phyloP scores from a whole-genome alignment of 306 rosid genomes.

The Astragalus membranaceus region DNA sequence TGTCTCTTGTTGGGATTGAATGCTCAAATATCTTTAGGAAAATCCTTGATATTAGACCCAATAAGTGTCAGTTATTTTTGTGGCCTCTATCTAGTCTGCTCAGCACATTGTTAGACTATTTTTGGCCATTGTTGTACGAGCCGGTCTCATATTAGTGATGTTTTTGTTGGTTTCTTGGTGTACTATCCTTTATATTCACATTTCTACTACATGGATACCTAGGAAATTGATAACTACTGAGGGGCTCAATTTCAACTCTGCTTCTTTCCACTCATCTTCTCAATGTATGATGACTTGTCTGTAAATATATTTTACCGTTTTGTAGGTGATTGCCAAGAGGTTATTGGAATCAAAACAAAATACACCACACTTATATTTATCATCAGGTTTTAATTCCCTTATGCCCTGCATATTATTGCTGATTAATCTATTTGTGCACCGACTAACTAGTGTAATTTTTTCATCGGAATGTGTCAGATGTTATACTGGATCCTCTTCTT shows the following conservation, averaged over 20 bases:
- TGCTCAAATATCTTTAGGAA: not conserved
- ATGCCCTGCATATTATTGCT: conserved; percentile 5
- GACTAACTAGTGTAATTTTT: conserved; percentile 12
- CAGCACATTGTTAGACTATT: not conserved
- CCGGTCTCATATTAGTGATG: not conserved
- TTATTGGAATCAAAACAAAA: conserved; percentile 83
- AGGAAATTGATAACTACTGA: not conserved
- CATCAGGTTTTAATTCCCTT: conserved; percentile 58
- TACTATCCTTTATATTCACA: not conserved
- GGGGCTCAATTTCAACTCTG: not conserved
- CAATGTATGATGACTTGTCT: not conserved
- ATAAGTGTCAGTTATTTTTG: not conserved
- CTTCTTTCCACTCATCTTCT: conserved; percentile 6
- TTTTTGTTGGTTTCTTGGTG: not conserved
- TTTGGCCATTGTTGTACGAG: not conserved
- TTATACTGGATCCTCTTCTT: conserved; percentile 84
- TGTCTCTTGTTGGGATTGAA: conserved; percentile 4
- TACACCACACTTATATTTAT: conserved; percentile 81
- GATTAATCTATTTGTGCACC: not conserved
- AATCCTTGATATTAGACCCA: not conserved
- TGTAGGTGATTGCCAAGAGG: conserved; percentile 90
- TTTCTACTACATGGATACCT: conserved; percentile 3
- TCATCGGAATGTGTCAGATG: conserved; percentile 49
- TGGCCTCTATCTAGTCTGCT: not conserved
- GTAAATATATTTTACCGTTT: conserved; percentile 10